These are phyloP conservation scores for Lodderomyces margitis DNA, from an alignment of 1,139 yeast species.

Conservation along the genomic window DNA sequence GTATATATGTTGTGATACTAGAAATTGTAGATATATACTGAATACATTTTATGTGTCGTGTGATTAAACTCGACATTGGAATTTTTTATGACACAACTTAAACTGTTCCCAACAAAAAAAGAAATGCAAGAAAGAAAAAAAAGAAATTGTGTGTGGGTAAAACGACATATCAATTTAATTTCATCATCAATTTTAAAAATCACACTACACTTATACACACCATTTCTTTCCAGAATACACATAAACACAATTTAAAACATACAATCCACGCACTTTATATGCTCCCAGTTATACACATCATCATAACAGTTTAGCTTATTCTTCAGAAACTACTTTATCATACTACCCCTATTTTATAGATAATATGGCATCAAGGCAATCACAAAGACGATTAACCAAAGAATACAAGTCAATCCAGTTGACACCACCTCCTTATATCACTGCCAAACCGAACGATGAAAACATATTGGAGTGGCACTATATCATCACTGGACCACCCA, in stretches of 20 bases:
- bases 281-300: too few species aligned
- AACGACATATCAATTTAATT: too few species aligned
- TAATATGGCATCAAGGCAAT: constrained; percentile 49
- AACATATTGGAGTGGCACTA: constrained; percentile 80
- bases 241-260: neutral
- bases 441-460: constrained; percentile 80
- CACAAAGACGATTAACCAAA: constrained; percentile 57
- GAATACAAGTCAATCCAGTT: constrained; percentile 75
- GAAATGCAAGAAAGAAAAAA: neutral
- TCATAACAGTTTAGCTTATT: too few species aligned
- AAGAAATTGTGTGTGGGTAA: neutral
- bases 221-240: too few species aligned
- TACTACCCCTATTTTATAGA: neutral
- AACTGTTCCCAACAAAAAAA: neutral
- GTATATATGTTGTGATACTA: too few species aligned
- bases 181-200: neutral
- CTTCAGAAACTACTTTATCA: too few species aligned
- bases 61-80: too few species aligned
- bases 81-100: too few species aligned
- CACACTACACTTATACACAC: constrained; percentile 3
- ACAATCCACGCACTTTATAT: neutral
- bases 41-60: too few species aligned
- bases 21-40: too few species aligned
- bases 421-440: constrained; percentile 77
- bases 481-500: constrained; percentile 80